Percentiles rank a stretch among this genome's conserved stretches.
These are phyloP conservation scores for Leccinum sublutescens DNA, from an alignment of 768 basidiomycete species.

Conservation along the genomic window DNA sequence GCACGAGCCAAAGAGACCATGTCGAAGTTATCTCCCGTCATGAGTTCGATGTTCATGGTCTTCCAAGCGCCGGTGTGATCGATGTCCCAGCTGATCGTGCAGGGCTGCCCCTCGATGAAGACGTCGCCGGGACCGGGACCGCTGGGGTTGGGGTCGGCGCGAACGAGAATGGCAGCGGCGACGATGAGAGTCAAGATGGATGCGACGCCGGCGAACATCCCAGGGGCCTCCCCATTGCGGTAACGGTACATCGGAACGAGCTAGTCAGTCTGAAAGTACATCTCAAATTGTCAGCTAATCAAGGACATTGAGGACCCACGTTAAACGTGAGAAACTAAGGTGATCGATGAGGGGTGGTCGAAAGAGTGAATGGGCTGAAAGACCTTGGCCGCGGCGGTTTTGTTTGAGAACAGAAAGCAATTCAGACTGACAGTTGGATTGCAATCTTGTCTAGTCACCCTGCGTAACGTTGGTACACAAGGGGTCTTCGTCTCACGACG, in stretches of 20 bases:
- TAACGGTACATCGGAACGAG: slow-evolving; percentile 1
- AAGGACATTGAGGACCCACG: slow-evolving; percentile 1
- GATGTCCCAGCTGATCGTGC: slow-evolving; percentile 56
- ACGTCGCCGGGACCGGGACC: slow-evolving; percentile 57
- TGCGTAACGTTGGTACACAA: neutral
- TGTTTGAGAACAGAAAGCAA: neutral
- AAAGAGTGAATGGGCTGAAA: neutral
- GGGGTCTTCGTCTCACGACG: neutral
- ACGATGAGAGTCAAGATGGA: slow-evolving; percentile 21
- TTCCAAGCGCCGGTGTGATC: slow-evolving; percentile 66
- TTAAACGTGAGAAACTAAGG: neutral
- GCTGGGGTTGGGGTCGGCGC: slow-evolving; percentile 57
- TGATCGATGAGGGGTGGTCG: slow-evolving; percentile 11
- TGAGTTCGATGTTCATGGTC: slow-evolving; percentile 71
- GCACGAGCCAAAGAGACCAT: slow-evolving; percentile 70
- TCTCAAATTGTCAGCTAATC: neutral
- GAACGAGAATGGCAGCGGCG: slow-evolving; percentile 35
- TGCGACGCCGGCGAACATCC: slow-evolving; percentile 18
- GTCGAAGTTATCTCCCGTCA: slow-evolving; percentile 70
- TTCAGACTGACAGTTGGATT: slow-evolving; percentile 3
- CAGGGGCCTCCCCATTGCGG: slow-evolving; percentile 1
- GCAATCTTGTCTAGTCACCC: neutral
- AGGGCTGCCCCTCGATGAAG: slow-evolving; percentile 56
- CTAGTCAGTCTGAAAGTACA: neutral
- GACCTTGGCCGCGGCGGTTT: neutral